Percentiles rank a stretch among this genome's conserved stretches.
Evolutionary conservation across 148 eudicot species (phyloP).

Genomic region (Cornus florida): DNA sequence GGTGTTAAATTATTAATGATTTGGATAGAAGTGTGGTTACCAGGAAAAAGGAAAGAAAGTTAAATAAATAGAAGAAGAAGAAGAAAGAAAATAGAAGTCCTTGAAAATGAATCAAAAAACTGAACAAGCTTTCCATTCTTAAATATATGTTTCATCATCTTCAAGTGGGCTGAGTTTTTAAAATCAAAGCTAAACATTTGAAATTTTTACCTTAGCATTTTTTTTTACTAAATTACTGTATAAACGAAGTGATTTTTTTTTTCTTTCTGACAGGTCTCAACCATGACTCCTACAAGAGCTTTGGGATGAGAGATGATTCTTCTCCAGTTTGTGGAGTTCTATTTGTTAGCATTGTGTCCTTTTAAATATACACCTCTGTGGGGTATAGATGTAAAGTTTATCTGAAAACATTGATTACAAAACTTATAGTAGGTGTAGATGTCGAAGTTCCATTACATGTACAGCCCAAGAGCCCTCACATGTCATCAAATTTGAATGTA

Average conservation of each 20-base stretch:
- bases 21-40: too few species aligned
- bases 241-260: not conserved
- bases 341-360: not conserved
- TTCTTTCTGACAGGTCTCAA: not conserved
- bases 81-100: not conserved
- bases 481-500: not conserved
- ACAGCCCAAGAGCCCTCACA: not conserved
- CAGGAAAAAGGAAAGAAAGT: not conserved
- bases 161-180: not conserved
- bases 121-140: not conserved
- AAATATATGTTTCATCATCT: not conserved
- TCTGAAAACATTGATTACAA: not conserved
- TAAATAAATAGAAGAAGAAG: too few species aligned
- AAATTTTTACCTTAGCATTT: not conserved
- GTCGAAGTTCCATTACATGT: not conserved
- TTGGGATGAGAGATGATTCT: not conserved
- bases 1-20: too few species aligned
- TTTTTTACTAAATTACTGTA: not conserved
- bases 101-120: not conserved
- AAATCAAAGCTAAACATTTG: not conserved
- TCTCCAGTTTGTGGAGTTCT: not conserved
- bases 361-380: not conserved
- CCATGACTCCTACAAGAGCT: not conserved
- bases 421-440: not conserved
- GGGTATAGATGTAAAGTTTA: not conserved